Conservation (phyloP, 1,139 yeast species). For the Yamadazyma sp. region DNA sequence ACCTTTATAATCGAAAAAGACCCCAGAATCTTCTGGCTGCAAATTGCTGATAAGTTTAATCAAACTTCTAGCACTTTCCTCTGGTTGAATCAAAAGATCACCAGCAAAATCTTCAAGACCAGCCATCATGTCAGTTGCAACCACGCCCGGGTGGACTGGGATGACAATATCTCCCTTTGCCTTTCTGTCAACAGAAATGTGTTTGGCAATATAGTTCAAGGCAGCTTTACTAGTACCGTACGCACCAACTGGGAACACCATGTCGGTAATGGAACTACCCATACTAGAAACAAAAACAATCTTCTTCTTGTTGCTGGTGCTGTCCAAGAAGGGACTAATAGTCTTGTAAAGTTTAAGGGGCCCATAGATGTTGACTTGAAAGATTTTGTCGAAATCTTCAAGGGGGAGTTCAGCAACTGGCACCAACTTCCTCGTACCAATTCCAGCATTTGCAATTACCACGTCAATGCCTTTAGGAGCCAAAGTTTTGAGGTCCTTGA, state of each 20-base stretch:
- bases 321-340: constrained; percentile 19
- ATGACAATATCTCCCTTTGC: constrained; percentile 40
- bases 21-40: not conserved
- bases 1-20: not conserved
- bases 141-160: constrained; percentile 39
- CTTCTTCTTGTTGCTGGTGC: constrained; percentile 19
- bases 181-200: constrained; percentile 13
- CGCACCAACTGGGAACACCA: constrained; percentile 2
- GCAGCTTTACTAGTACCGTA: constrained; percentile 6
- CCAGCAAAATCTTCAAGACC: not conserved
- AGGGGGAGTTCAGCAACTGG: not conserved
- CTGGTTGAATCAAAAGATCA: not conserved
- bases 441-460: constrained; percentile 8
- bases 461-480: constrained; percentile 6
- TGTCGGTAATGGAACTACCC: constrained; percentile 20
- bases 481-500: constrained; percentile 4
- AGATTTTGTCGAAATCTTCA: constrained; percentile 18
- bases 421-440: not conserved
- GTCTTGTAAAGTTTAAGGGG: constrained; percentile 28
- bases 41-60: not conserved
- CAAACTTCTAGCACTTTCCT: not conserved
- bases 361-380: constrained; percentile 28
- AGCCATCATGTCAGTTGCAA: constrained; percentile 8
- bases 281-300: constrained; percentile 24
- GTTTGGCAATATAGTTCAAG: constrained; percentile 4